Evolutionary conservation across 1,284 basidiomycete species (phyloP), one percentile per base, ranked within the genome.

Genomic region (Rhodotorula sp.): DNA sequence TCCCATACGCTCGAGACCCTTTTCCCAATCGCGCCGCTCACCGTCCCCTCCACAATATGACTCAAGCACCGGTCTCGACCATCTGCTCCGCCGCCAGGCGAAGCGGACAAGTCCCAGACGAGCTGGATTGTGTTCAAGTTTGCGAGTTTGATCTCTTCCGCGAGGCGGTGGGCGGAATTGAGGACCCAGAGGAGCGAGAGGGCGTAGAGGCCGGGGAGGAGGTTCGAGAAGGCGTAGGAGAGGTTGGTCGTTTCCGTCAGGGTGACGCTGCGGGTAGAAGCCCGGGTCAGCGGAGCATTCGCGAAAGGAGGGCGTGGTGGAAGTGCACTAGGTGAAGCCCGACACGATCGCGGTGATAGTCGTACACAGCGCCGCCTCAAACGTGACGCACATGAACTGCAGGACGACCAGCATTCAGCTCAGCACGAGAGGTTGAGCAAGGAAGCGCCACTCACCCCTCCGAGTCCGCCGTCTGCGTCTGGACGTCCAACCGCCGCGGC

Each of bases 111-210:
- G 24, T 61, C n/a, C 59, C 59, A 61, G 26, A 61, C 59, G 50
- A 61, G 59, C 59, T 61, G 59, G 59, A 61, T 52, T 13, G 47
- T 20, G 47, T 50, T 37, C 22, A 34, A 18, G n/a, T 61, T 24
- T 11, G 34, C 34, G 34, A 22, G 6, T 22, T 61, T 31, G 22
- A 52, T 31, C 34, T 60, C 59, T 31, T 51, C 44, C 6, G 30
- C 31, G 22, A 61, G 59, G n/a, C 59, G 59, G 9, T 61, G 59
- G 18, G 59, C 34, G 13, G 59, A 48, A 30, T 61, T 61, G 48
- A 61, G 47, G 13, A 31, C 48, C 59, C 59, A 61, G 15, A 61
- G 59, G 47, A 61, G 59, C 22, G 48, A 52, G 24, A 30, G 46
- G 9, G 59, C 34, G 59, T 61, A 61, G 20, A 61, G 59, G 34